Base-by-base conservation (phyloP, 345 rosid species). In the Boechera stricta region DNA sequence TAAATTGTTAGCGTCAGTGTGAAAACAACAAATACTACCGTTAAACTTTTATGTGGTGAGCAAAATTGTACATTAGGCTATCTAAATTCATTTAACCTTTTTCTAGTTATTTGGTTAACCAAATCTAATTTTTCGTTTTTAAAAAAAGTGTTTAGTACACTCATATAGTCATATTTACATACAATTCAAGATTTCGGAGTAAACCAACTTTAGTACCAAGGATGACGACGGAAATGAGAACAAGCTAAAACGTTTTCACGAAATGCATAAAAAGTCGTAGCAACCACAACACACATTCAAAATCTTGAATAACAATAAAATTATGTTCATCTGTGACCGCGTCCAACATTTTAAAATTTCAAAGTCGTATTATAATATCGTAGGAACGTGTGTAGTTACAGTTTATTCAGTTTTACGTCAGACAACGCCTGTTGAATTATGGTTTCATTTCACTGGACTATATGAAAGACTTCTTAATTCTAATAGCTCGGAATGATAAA, bases 361-460 rank as follows among this genome's bases (percentile, higher is more conserved):
- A 7, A 42, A 76, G 74, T 69, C 80, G 26, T 47, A 67, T 29
- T 67, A 67, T 48, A 66, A 4, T 57, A 18, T 67, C n/a, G 1
- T 9, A 24, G 31, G 74, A 67, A 54, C 66, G 52, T 36, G 58
- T 48, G 33, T 58, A 12, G 63, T 60, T 41, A 15, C 69, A 32
- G 69, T 76, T 69, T 60, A 53, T 42, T 77, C 49, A 28, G 71
- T 77, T 77, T 45, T 33, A 42, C 35, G 33, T 59, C 68, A 67
- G 4, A 42, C 8, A 35, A 45, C 36, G 69, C 71, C n/a, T 64
- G 6, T 77, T 70, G 71, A 47, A 64, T 45, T 64, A 42, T 69
- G 59, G 74, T 51, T 60, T 31, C 64, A 24, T 63, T 76, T 7
- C 63, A 13, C 55, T 77, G 57, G 57, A 16, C 64, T 69, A 54